phyloP scores from a whole-genome alignment of 2,329 filamentous ascomycete species.

The Endoconidiophora laricicola region DNA sequence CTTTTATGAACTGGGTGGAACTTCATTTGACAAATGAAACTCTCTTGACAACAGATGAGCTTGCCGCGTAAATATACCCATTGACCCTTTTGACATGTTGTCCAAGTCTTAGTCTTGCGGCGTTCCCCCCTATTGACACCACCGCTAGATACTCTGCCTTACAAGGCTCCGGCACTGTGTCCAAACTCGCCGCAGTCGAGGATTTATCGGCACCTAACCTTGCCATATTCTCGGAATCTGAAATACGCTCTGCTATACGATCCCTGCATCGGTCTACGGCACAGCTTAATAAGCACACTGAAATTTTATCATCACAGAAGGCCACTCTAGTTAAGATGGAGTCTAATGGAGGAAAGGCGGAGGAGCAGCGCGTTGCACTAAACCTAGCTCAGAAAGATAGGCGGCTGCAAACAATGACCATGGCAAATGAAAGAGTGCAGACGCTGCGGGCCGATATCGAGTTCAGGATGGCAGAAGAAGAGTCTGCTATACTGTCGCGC shows the following conservation, averaged over 20 bases:
- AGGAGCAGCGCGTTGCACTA: too few species aligned
- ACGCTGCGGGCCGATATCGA: too few species aligned
- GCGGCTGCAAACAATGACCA: too few species aligned
- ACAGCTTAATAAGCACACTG: too few species aligned
- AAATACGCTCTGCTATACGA: constrained; percentile 27
- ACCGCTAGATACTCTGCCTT: constrained; percentile 31
- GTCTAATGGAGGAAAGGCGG: too few species aligned
- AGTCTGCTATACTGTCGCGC: too few species aligned
- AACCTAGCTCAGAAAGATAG: too few species aligned
- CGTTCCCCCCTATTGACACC: background rate
- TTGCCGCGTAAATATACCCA: constrained; percentile 29
- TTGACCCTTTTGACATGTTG: background rate
- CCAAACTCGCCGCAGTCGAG: constrained; percentile 27
- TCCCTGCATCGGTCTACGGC: background rate
- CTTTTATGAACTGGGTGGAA: constrained; percentile 14
- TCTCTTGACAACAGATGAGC: constrained; percentile 36
- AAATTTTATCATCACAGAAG: too few species aligned
- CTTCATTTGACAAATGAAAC: constrained; percentile 22
- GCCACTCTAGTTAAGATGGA: too few species aligned
- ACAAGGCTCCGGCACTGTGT: constrained; percentile 31
- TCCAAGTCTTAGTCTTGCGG: background rate
- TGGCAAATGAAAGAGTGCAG: too few species aligned
- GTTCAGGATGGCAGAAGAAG: too few species aligned
- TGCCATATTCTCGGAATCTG: constrained; percentile 36
- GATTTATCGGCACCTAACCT: constrained; percentile 29